A percentile compares a stretch with the other conserved stretches of the same genome.
Evolutionary conservation across 192 early-diverging fungal genomes (phyloP).

Genomic region (Phycomyces nitens): DNA sequence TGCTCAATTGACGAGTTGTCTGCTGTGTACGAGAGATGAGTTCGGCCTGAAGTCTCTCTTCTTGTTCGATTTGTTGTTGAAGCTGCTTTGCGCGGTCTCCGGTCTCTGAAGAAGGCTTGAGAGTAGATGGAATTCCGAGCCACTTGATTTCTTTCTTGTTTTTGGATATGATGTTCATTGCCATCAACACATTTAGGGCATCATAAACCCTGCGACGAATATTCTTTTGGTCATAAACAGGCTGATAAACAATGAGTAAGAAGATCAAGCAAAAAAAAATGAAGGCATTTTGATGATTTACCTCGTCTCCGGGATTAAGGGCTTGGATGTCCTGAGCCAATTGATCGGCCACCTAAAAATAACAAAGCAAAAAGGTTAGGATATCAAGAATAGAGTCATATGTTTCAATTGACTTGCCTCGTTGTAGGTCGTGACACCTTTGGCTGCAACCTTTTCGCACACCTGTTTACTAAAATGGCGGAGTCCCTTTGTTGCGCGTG

Average conservation of each 20-base stretch:
- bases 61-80: neutral
- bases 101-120: neutral
- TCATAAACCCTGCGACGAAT: constrained; percentile 70
- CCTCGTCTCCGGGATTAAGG: neutral
- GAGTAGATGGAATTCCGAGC: constrained; percentile 36
- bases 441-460: constrained; percentile 51
- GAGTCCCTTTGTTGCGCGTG: constrained; percentile 28
- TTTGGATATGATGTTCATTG: constrained; percentile 59
- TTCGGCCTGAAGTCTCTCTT: too few relatives aligned
- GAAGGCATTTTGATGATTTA: too few relatives aligned
- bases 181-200: constrained; percentile 63
- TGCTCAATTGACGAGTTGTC: too few relatives aligned
- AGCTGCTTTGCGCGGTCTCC: neutral
- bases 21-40: too few relatives aligned
- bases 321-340: constrained; percentile 30
- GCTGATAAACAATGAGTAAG: neutral
- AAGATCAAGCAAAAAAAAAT: too few relatives aligned
- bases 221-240: constrained; percentile 50
- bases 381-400: neutral
- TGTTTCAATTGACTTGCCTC: constrained; percentile 11
- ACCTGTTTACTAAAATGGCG: constrained; percentile 57
- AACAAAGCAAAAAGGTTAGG: constrained; percentile 4
- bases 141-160: constrained; percentile 60
- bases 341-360: constrained; percentile 47
- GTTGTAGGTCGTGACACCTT: constrained; percentile 57